These are phyloP conservation scores for Zygosaccharomyces rouxii DNA, from an alignment of 805 yeast species.

Conservation along the genomic window DNA sequence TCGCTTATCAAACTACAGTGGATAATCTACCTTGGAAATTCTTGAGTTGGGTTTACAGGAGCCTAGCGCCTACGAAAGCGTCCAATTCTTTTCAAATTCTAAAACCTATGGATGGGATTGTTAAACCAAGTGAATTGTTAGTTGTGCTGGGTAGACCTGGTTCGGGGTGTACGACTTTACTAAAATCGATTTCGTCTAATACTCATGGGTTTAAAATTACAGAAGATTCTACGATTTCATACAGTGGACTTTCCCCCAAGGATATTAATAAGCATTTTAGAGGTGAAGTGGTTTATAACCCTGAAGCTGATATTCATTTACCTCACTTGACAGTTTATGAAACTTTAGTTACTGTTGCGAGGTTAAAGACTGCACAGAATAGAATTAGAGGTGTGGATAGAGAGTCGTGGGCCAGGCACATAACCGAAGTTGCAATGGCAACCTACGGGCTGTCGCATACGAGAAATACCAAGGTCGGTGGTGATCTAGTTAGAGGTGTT, in stretches of 20 bases:
- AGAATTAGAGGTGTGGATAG: slow-evolving; percentile 53
- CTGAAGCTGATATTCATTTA: slow-evolving; percentile 64
- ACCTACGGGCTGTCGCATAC: slow-evolving; percentile 60
- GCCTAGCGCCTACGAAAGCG: slow-evolving; percentile 24
- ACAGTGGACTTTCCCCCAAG: slow-evolving; percentile 49
- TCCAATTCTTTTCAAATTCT: slow-evolving; percentile 44
- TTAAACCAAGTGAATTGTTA: slow-evolving; percentile 59
- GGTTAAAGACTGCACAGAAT: slow-evolving; percentile 56
- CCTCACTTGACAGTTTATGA: slow-evolving; percentile 65
- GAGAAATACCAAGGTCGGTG: slow-evolving; percentile 55
- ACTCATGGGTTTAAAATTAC: slow-evolving; percentile 56
- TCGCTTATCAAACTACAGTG: slow-evolving; percentile 62
- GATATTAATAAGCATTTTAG: slow-evolving; percentile 51
- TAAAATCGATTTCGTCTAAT: slow-evolving; percentile 57
- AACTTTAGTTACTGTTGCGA: slow-evolving; percentile 61
- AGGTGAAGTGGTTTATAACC: slow-evolving; percentile 68
- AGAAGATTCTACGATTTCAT: slow-evolving; percentile 43
- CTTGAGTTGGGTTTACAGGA: slow-evolving; percentile 21
- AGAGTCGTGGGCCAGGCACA: slow-evolving; percentile 48
- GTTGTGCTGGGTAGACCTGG: slow-evolving; percentile 75
- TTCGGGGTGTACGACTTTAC: slow-evolving; percentile 68
- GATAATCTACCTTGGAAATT: slow-evolving; percentile 40
- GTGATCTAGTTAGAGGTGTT: slow-evolving; percentile 62
- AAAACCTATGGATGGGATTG: slow-evolving; percentile 64
- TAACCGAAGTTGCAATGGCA: slow-evolving; percentile 51